phyloP scores from a whole-genome alignment of 345 rosid species.

The Bretschneidera sinensis region DNA sequence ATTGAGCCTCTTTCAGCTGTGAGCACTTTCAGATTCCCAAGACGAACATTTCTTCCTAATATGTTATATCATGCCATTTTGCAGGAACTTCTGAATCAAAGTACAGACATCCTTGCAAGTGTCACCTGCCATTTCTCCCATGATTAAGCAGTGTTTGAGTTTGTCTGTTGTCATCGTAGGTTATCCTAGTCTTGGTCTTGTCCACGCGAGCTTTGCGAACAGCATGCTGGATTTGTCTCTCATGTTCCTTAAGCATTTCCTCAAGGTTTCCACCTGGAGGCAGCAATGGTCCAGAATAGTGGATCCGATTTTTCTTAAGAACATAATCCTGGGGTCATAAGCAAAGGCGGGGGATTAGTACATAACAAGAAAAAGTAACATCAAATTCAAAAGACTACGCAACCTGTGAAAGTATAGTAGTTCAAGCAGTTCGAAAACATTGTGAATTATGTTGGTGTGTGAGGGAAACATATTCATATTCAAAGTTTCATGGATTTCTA shows the following conservation, averaged over 20 bases:
- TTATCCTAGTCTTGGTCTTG: slow-evolving; percentile 39
- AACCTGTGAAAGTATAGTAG: too few relatives aligned
- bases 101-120: neutral
- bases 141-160: slow-evolving; percentile 31
- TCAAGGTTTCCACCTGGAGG: slow-evolving; percentile 65
- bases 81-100: slow-evolving; percentile 6
- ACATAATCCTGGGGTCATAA: slow-evolving; percentile 32
- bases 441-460: neutral
- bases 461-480: neutral
- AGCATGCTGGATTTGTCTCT: slow-evolving; percentile 71
- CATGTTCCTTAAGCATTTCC: slow-evolving; percentile 88
- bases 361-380: neutral
- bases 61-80: neutral
- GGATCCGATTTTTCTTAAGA: slow-evolving; percentile 39
- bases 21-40: slow-evolving; percentile 7
- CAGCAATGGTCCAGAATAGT: slow-evolving; percentile 71
- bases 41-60: slow-evolving; percentile 2
- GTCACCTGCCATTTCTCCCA: slow-evolving; percentile 35
- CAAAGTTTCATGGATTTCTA: neutral
- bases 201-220: slow-evolving; percentile 68
- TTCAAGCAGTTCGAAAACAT: neutral
- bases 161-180: slow-evolving; percentile 21
- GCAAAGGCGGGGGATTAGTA: slow-evolving; percentile 11
- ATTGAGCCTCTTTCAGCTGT: neutral
- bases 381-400: neutral